phyloP scores from a whole-genome alignment of 176 grass and related monocot genomes.

The Oryza glaberrima region DNA sequence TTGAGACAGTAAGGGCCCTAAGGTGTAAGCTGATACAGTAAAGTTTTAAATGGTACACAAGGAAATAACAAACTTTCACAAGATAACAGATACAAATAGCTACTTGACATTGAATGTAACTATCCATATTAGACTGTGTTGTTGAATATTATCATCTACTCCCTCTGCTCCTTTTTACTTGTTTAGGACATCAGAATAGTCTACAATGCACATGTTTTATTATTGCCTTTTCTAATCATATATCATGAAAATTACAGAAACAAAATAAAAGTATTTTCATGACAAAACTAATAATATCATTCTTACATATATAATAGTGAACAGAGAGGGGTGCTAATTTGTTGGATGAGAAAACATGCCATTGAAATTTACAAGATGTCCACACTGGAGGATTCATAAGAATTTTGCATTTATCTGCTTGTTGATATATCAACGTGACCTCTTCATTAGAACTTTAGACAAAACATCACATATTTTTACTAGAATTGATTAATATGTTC shows the following conservation, averaged over 20 bases:
- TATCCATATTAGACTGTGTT: neutral
- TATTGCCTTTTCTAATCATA: no score
- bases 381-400: neutral
- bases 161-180: neutral
- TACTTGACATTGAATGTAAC: constrained; percentile 4
- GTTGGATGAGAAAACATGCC: neutral
- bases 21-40: neutral
- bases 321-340: neutral
- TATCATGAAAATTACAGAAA: no score
- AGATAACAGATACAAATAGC: neutral
- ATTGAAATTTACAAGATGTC: neutral
- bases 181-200: neutral
- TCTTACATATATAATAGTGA: neutral
- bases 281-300: neutral
- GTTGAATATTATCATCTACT: neutral
- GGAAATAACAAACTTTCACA: neutral
- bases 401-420: neutral
- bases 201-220: neutral
- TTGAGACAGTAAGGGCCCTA: neutral
- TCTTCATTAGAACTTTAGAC: neutral
- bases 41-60: neutral
- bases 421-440: neutral
- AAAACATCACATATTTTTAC: neutral
- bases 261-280: no score
- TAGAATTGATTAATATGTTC: neutral